phyloP scores from a whole-genome alignment of 768 basidiomycete genomes.

The Rhizopogon vulgaris region DNA sequence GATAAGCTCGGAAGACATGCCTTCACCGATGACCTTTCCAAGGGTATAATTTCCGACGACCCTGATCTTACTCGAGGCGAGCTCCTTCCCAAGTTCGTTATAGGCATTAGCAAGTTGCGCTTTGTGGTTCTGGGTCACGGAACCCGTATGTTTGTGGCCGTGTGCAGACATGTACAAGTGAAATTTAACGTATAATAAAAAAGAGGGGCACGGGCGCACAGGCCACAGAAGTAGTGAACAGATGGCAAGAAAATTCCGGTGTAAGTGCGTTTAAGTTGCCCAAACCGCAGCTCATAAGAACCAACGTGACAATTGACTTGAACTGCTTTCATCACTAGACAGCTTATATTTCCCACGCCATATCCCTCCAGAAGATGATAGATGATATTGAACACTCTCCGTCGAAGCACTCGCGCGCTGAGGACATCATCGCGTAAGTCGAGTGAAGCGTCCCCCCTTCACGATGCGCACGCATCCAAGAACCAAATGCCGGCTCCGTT shows the following conservation, averaged over 20 bases:
- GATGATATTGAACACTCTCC: too few species aligned
- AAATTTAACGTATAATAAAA: constrained; percentile 23
- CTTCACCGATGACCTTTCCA: constrained; percentile 93
- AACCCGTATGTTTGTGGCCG: constrained; percentile 56
- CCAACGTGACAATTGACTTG: too few species aligned
- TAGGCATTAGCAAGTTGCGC: constrained; percentile 92
- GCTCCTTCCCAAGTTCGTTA: constrained; percentile 94
- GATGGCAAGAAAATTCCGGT: constrained; percentile 12
- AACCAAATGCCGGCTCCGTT: not conserved
- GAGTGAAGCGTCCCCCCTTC: not conserved
- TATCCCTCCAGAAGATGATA: too few species aligned
- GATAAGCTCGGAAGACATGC: constrained; percentile 33
- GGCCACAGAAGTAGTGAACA: constrained; percentile 21
- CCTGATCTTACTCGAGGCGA: constrained; percentile 83
- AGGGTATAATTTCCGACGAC: constrained; percentile 94
- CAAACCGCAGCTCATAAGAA: too few species aligned
- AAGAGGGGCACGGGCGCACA: constrained; percentile 29
- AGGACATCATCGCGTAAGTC: not conserved
- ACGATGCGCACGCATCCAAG: not conserved
- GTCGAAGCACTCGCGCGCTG: not conserved
- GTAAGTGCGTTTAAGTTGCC: not conserved
- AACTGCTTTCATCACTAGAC: too few species aligned
- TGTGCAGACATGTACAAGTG: constrained; percentile 40
- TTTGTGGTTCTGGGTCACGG: constrained; percentile 70
- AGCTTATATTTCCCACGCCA: too few species aligned